phyloP scores from a whole-genome alignment of 225 moss, liverwort and hornwort genomes.

The Thuidium tamariscinum region DNA sequence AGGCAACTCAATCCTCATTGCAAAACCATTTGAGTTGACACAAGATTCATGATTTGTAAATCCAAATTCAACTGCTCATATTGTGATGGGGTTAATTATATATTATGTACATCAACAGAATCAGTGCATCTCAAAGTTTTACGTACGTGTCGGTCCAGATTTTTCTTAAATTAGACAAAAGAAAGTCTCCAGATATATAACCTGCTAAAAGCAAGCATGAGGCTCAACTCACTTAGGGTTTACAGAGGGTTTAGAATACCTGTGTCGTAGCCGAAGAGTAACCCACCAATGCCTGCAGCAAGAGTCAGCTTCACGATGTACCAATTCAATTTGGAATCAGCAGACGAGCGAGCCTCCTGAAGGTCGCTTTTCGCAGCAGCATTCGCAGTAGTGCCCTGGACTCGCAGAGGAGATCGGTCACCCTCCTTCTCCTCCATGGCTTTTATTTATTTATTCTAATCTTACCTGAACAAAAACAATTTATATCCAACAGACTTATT shows the following conservation, averaged over 20 bases:
- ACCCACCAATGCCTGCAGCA: conserved; percentile 80
- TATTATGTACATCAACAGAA: neutral
- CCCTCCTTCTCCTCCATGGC: neutral
- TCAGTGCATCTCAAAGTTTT: neutral
- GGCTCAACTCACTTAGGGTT: neutral
- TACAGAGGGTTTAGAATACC: conserved; percentile 12
- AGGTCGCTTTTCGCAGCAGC: neutral
- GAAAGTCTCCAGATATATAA: neutral
- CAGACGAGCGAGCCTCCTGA: neutral
- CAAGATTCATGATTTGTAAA: neutral
- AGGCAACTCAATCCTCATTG: neutral
- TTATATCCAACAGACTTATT: neutral
- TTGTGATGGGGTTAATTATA: neutral
- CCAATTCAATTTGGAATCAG: conserved; percentile 34
- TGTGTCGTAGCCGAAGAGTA: conserved; percentile 94
- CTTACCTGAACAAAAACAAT: neutral
- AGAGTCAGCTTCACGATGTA: conserved; percentile 69
- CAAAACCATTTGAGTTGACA: neutral
- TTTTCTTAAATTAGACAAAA: neutral
- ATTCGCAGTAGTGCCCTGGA: neutral
- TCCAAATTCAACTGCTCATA: neutral
- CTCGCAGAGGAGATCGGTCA: neutral
- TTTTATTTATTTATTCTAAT: neutral
- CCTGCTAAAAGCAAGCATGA: neutral
- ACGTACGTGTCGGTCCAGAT: neutral